A percentile compares a stretch with the other conserved stretches of the same genome.
These are phyloP conservation scores for Bjerkandera adusta DNA, from an alignment of 1,284 basidiomycete genomes.

Conservation along the genomic window DNA sequence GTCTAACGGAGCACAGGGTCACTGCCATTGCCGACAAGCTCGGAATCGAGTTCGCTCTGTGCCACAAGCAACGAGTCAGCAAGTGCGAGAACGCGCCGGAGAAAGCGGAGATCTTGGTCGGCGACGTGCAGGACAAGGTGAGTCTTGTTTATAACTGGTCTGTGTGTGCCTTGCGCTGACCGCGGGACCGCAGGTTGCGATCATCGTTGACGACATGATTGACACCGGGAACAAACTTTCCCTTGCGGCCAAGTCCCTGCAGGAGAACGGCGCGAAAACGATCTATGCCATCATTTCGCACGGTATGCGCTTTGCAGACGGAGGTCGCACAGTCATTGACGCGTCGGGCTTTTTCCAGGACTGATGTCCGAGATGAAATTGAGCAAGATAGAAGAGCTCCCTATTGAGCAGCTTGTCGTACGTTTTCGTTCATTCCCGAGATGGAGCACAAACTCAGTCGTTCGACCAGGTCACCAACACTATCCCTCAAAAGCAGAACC, in stretches of 20 bases:
- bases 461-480: slow-evolving; percentile 71
- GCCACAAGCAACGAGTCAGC: slow-evolving; percentile 85
- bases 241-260: slow-evolving; percentile 82
- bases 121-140: slow-evolving; percentile 93
- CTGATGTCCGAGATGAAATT: slow-evolving; percentile 86
- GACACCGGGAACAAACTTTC: slow-evolving; percentile 91
- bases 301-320: slow-evolving; percentile 48
- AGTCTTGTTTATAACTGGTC: slow-evolving; percentile 2
- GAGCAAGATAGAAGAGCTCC: slow-evolving; percentile 72
- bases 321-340: slow-evolving; percentile 6
- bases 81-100: slow-evolving; percentile 60
- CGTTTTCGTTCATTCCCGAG: slow-evolving; percentile 29
- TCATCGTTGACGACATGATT: slow-evolving; percentile 98
- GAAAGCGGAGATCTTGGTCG: slow-evolving; percentile 92
- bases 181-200: slow-evolving; percentile 61
- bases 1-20: slow-evolving; percentile 53
- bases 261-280: slow-evolving; percentile 85
- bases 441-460: slow-evolving; percentile 25
- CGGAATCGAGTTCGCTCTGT: slow-evolving; percentile 94
- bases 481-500: slow-evolving; percentile 63
- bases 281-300: slow-evolving; percentile 93
- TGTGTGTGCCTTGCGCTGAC: neutral
- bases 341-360: slow-evolving; percentile 44
- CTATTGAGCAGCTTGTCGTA: slow-evolving; percentile 87
- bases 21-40: slow-evolving; percentile 96